Conservation (phyloP, 1,284 basidiomycete genomes). For the Pholiota adiposa region DNA sequence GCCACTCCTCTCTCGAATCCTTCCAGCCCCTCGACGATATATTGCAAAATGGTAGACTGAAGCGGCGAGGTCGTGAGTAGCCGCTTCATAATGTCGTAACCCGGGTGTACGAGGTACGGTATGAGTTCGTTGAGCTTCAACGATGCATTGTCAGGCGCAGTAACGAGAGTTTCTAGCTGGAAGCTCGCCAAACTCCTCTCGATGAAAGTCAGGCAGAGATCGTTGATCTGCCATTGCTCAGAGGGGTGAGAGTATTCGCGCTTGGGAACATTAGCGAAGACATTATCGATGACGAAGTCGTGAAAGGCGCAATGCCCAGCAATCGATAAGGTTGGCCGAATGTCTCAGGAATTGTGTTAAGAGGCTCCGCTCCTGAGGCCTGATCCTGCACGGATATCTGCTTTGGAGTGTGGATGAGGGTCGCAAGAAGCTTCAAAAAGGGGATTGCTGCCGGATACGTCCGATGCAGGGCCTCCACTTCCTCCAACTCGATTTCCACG, state of each 20-base stretch:
- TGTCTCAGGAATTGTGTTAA: slow-evolving; percentile 77
- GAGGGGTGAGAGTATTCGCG: slow-evolving; percentile 77
- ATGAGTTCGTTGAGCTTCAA: slow-evolving; percentile 56
- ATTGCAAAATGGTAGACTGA: slow-evolving; percentile 74
- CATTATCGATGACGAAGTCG: slow-evolving; percentile 88
- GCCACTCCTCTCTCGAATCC: slow-evolving; percentile 76
- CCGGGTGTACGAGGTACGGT: slow-evolving; percentile 78
- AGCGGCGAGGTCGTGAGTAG: slow-evolving; percentile 77
- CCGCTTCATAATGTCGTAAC: slow-evolving; percentile 85
- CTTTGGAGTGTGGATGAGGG: slow-evolving; percentile 81
- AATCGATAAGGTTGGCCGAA: slow-evolving; percentile 77
- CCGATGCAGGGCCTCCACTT: slow-evolving; percentile 80
- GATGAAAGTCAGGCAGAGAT: slow-evolving; percentile 84
- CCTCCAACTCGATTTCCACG: slow-evolving; percentile 82
- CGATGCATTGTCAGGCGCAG: slow-evolving; percentile 51
- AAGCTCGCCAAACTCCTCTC: slow-evolving; percentile 85
- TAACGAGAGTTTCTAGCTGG: slow-evolving; percentile 71
- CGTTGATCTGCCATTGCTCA: slow-evolving; percentile 89
- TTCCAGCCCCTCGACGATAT: slow-evolving; percentile 78
- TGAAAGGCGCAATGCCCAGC: slow-evolving; percentile 80
- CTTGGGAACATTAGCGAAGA: slow-evolving; percentile 72
- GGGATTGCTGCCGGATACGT: slow-evolving; percentile 88
- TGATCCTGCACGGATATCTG: slow-evolving; percentile 63
- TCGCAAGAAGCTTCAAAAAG: slow-evolving; percentile 83
- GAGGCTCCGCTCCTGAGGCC: slow-evolving; percentile 60